These are phyloP conservation scores for Panus rudis DNA, from an alignment of 768 basidiomycete genomes.

Conservation along the genomic window DNA sequence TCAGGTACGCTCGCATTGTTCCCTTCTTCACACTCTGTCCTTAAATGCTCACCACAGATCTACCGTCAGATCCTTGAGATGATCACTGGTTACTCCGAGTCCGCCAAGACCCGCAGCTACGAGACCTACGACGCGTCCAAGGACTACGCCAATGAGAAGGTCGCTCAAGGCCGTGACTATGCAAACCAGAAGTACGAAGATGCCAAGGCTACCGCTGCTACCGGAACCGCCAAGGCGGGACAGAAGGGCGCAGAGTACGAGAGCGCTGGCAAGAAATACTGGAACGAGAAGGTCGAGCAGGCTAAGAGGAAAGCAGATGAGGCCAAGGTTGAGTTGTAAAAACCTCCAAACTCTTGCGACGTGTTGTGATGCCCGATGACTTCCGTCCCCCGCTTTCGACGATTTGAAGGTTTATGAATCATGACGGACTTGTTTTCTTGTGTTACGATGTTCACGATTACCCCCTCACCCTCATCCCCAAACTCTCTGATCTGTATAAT, in stretches of 20 bases:
- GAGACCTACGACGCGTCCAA: slow-evolving; percentile 19
- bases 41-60: neutral
- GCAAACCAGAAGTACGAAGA: slow-evolving; percentile 17
- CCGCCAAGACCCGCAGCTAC: slow-evolving; percentile 19
- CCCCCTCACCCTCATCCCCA: no score
- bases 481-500: no score
- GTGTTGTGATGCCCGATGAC: no score
- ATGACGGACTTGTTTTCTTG: no score
- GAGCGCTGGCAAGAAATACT: slow-evolving; percentile 22
- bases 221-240: slow-evolving; percentile 23
- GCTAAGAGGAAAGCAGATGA: slow-evolving; percentile 25
- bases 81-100: slow-evolving; percentile 34
- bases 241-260: slow-evolving; percentile 19
- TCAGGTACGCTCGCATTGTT: slow-evolving; percentile 26
- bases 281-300: slow-evolving; percentile 31
- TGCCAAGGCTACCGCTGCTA: neutral
- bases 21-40: neutral
- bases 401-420: no score
- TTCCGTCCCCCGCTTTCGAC: no score
- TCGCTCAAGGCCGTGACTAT: slow-evolving; percentile 16
- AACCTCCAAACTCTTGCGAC: no score
- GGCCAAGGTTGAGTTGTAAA: slow-evolving; percentile 35
- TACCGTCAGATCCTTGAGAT: slow-evolving; percentile 24
- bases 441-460: no score
- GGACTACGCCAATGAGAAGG: slow-evolving; percentile 19